Base-by-base conservation (phyloP, 2,329 filamentous ascomycete genomes). In the Hypoxylon sp. region DNA sequence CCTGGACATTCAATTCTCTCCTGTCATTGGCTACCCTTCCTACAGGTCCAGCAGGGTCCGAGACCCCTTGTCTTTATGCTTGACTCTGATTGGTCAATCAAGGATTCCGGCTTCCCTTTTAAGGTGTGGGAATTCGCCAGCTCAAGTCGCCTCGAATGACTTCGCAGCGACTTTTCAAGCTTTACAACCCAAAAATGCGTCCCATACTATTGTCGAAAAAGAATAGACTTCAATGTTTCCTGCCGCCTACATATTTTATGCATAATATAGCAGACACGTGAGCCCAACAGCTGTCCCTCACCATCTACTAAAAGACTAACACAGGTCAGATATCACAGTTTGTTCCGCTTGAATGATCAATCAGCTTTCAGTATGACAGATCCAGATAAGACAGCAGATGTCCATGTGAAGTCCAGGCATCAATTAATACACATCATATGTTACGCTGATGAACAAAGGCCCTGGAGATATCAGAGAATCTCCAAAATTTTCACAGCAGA, bases 51-150 rank as follows among this genome's bases (percentile, higher is more conserved):
- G 57, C 34, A 61, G 21, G 6, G 13, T n/a, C 57, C 25, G 56
- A 64, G 38, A 30, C 34, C 13, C 25, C 25, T 7, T 30, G 34
- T 41, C 25, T 45, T 17, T 7, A 23, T 14, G 11, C 43, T 28
- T 41, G 9, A 14, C 19, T 48, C 59, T 63, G 63, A 63, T 66
- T 66, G 66, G 63, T 36, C 9, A 4, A 21, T 3, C 2, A 28
- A 38, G 13, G 10, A 32, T 17, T n/a, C 13, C 19, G 21, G 49
- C 34, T 63, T 55, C 58, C 51, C 32, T 30, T 65, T 68, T 68
- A 68, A 62, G 62, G 60, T 63, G 49, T 57, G 17, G 61, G 58
- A 56, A 25, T 59, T 62, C 65, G 61, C 66, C 66, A 68, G 61
- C 49, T 60, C 30, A 34, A 5, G 11, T 9, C n/a, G 25, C 21